Percentiles rank a stretch among this genome's conserved stretches.
These are phyloP conservation scores for Sphagnum fallax DNA, from an alignment of 228 moss, liverwort and hornwort species.

Conservation along the genomic window DNA sequence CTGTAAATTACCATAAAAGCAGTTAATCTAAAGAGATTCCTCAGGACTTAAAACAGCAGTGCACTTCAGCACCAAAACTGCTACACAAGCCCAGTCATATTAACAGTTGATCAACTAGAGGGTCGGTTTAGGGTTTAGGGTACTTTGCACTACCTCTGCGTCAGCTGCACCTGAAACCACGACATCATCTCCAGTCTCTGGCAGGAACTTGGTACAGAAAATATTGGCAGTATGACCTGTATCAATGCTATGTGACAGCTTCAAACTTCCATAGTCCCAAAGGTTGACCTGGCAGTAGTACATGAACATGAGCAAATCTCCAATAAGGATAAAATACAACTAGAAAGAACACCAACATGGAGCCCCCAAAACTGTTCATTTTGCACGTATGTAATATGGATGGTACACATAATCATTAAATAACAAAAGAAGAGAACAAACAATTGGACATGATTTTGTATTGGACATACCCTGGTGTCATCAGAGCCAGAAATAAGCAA, in stretches of 20 bases:
- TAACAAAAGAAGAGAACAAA: not conserved
- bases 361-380: too few relatives aligned
- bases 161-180: constrained; percentile 53
- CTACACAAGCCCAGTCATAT: too few relatives aligned
- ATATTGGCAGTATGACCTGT: constrained; percentile 52
- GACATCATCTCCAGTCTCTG: constrained; percentile 55
- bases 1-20: constrained; percentile 7
- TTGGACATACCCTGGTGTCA: constrained; percentile 32
- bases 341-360: not conserved
- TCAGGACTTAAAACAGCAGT: not conserved
- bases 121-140: too few relatives aligned
- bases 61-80: not conserved
- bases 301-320: too few relatives aligned
- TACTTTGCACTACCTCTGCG: constrained; percentile 27
- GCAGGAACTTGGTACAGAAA: constrained; percentile 59
- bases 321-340: not conserved
- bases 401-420: not conserved
- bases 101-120: too few relatives aligned
- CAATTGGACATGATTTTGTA: not conserved
- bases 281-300: constrained; percentile 31
- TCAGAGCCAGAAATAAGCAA: constrained; percentile 54
- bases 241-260: constrained; percentile 42
- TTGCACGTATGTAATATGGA: too few relatives aligned
- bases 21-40: not conserved
- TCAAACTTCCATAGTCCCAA: constrained; percentile 38